These are phyloP conservation scores for Chlorella vulgaris DNA, from an alignment of 139 green algal genomes.

Conservation along the genomic window DNA sequence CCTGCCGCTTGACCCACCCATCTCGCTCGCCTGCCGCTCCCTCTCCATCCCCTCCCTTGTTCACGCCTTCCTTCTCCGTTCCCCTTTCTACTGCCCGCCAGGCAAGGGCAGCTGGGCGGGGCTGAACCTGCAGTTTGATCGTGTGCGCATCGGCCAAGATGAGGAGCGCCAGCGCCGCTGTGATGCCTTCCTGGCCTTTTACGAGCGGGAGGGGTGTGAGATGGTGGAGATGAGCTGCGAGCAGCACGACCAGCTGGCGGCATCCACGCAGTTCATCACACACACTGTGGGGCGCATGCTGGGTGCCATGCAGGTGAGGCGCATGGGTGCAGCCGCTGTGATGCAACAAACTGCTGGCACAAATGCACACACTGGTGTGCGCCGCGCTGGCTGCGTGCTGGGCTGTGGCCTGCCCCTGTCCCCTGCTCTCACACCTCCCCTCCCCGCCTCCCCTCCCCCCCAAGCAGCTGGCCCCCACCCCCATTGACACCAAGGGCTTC, in stretches of 20 bases:
- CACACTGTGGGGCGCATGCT: constrained; percentile 94
- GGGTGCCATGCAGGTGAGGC: constrained; percentile 62
- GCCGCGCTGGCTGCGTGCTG: no score
- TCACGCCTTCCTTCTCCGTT: no score
- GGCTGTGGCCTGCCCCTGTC: background rate
- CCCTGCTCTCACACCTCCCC: background rate
- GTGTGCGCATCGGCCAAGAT: constrained; percentile 66
- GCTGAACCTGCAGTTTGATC: constrained; percentile 59
- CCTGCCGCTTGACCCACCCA: no score
- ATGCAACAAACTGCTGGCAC: background rate
- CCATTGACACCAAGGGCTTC: constrained; percentile 97
- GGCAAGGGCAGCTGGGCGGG: constrained; percentile 28
- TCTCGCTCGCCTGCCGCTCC: no score
- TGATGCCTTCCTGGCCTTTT: constrained; percentile 61
- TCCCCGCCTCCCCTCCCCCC: background rate
- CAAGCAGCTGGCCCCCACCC: constrained; percentile 62
- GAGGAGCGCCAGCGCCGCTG: constrained; percentile 38
- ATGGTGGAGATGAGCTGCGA: constrained; percentile 99
- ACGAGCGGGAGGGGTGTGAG: constrained; percentile 84
- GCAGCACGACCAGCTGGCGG: constrained; percentile 94
- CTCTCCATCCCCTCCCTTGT: no score
- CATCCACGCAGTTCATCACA: constrained; percentile 98
- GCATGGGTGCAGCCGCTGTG: no score
- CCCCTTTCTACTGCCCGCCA: background rate
- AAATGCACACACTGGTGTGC: no score